phyloP scores from a whole-genome alignment of 257 asterid species.

The Scutellaria baicalensis region DNA sequence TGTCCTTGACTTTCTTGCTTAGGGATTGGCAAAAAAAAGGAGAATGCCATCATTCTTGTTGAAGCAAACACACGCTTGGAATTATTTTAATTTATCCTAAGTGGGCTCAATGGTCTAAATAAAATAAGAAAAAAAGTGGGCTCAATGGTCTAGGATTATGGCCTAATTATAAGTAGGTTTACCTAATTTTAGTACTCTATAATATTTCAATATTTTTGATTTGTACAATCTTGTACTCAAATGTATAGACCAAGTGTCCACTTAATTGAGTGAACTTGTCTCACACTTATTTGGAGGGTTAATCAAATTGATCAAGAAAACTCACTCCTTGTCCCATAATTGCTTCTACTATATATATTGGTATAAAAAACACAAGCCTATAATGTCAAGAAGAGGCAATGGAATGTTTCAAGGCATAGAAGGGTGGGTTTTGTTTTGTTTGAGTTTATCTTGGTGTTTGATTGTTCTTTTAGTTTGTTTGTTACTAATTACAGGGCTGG shows the following conservation, averaged over 20 bases:
- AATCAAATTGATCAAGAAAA: not conserved
- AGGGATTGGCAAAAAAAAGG: slow-evolving; percentile 29
- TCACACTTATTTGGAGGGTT: slow-evolving; percentile 9
- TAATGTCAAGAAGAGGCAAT: not conserved
- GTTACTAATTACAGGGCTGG: no score
- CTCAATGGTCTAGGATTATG: no score
- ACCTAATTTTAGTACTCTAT: slow-evolving; percentile 23
- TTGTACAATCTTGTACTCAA: slow-evolving; percentile 22
- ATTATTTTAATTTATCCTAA: slow-evolving; percentile 12
- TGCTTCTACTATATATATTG: no score
- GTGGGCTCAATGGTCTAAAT: slow-evolving; percentile 25
- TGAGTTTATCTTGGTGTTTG: no score
- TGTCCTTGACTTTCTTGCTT: slow-evolving; percentile 24
- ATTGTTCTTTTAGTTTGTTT: no score
- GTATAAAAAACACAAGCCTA: no score
- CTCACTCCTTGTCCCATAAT: not conserved
- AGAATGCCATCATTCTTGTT: slow-evolving; percentile 14
- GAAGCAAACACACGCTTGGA: slow-evolving; percentile 36
- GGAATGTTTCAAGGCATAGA: not conserved
- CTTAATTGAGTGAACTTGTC: slow-evolving; percentile 27
- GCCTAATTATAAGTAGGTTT: slow-evolving; percentile 26
- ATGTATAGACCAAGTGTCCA: slow-evolving; percentile 39
- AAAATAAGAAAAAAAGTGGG: no score
- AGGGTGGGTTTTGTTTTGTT: no score
- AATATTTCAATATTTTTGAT: not conserved